A percentile compares a stretch with the other conserved stretches of the same genome.
These are phyloP conservation scores for Suhomyces atakaporum DNA, from an alignment of 1,139 yeast genomes.

Conservation along the genomic window DNA sequence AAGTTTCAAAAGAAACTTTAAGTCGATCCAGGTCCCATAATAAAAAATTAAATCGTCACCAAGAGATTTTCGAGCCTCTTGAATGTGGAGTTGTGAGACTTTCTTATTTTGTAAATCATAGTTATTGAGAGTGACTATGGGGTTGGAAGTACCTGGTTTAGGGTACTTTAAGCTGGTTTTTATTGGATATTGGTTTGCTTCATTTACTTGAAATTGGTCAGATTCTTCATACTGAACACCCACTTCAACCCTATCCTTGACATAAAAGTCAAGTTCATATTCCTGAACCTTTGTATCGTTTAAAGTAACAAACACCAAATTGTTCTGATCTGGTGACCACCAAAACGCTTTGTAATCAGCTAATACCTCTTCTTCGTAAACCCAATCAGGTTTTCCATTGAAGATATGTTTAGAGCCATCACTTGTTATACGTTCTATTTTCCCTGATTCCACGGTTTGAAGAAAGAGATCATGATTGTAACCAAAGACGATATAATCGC, in stretches of 20 bases:
- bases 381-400: slow-evolving; percentile 95
- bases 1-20: slow-evolving; percentile 58
- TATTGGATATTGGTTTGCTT: slow-evolving; percentile 57
- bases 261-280: slow-evolving; percentile 65
- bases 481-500: slow-evolving; percentile 67
- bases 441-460: slow-evolving; percentile 31
- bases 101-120: slow-evolving; percentile 37
- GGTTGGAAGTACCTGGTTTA: slow-evolving; percentile 81
- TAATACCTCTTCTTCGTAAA: slow-evolving; percentile 90
- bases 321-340: slow-evolving; percentile 82
- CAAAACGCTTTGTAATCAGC: slow-evolving; percentile 67
- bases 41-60: slow-evolving; percentile 63
- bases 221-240: slow-evolving; percentile 27
- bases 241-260: slow-evolving; percentile 38
- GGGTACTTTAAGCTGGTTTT: slow-evolving; percentile 68
- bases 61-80: slow-evolving; percentile 22
- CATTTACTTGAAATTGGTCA: slow-evolving; percentile 18
- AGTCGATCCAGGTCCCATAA: slow-evolving; percentile 70
- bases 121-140: slow-evolving; percentile 52
- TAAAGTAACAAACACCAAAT: slow-evolving; percentile 62
- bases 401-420: slow-evolving; percentile 70
- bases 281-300: slow-evolving; percentile 72
- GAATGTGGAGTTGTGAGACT: slow-evolving; percentile 20
- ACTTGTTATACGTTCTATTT: slow-evolving; percentile 51
- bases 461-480: slow-evolving; percentile 63